phyloP scores from a whole-genome alignment of 2,329 filamentous ascomycete genomes.

The Colletotrichum somersetense region DNA sequence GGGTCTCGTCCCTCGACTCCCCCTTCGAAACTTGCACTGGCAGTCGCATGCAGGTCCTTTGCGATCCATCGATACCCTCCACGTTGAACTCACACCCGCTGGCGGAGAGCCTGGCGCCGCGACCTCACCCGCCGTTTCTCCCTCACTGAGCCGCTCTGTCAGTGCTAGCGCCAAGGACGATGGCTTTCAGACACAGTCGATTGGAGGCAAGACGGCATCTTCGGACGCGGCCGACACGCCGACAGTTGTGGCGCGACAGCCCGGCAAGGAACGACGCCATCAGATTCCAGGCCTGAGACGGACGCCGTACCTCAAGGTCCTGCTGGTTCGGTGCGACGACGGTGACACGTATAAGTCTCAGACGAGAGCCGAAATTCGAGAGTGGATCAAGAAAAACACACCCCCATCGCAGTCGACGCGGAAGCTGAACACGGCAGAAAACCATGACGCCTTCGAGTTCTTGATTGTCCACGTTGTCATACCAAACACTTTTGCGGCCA shows the following conservation, averaged over 20 bases:
- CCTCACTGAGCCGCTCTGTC: slow-evolving; percentile 48
- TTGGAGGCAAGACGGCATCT: slow-evolving; percentile 56
- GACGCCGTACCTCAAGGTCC: slow-evolving; percentile 93
- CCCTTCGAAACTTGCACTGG: slow-evolving; percentile 94
- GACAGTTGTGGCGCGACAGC: slow-evolving; percentile 43
- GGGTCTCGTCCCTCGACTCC: slow-evolving; percentile 82
- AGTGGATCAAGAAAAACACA: slow-evolving; percentile 89
- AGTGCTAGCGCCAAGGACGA: slow-evolving; percentile 61
- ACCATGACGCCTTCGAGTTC: slow-evolving; percentile 97
- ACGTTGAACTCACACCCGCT: slow-evolving; percentile 85
- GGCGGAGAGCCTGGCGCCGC: slow-evolving; percentile 57
- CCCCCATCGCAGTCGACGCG: slow-evolving; percentile 69
- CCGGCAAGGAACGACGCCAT: slow-evolving; percentile 76
- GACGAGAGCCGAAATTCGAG: slow-evolving; percentile 81
- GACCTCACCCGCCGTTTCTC: slow-evolving; percentile 47
- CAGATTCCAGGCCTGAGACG: slow-evolving; percentile 94
- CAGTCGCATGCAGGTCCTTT: slow-evolving; percentile 92
- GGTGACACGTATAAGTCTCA: slow-evolving; percentile 91
- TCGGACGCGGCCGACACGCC: slow-evolving; percentile 54
- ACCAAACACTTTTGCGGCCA: slow-evolving; percentile 84
- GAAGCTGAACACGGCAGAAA: slow-evolving; percentile 78
- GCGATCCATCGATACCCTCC: slow-evolving; percentile 92
- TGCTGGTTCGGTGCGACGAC: slow-evolving; percentile 92
- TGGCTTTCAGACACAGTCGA: slow-evolving; percentile 70
- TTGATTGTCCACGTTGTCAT: slow-evolving; percentile 92